Percentiles rank a stretch among this genome's conserved stretches.
Evolutionary conservation across 352 stramenopile species (phyloP).

Genomic region (Phytophthora brassicae): DNA sequence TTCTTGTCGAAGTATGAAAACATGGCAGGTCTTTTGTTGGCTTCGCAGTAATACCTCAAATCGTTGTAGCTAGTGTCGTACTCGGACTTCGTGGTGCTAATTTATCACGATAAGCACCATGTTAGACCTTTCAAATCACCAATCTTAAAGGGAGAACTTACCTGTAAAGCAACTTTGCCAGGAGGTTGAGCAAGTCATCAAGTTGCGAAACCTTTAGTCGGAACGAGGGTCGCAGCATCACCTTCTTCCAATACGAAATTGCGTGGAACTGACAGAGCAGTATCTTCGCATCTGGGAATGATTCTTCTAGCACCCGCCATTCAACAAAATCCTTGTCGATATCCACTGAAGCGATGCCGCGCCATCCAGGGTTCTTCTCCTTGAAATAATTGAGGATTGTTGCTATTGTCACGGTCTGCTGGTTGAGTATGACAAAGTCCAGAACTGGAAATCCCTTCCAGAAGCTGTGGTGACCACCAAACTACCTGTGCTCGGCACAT

Average conservation of each 20-base stretch:
- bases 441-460: slow-evolving; percentile 21
- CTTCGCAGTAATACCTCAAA: slow-evolving; percentile 1
- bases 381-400: slow-evolving; percentile 23
- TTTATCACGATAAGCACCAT: neutral
- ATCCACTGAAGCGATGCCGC: neutral
- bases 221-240: slow-evolving; percentile 1
- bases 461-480: slow-evolving; percentile 15
- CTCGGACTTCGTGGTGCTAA: neutral
- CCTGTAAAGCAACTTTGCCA: slow-evolving; percentile 19
- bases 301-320: slow-evolving; percentile 11
- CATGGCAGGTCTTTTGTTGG: neutral
- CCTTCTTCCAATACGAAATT: slow-evolving; percentile 3
- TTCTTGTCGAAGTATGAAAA: slow-evolving; percentile 21
- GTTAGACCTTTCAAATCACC: neutral
- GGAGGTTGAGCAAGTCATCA: neutral
- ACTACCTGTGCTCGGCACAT: slow-evolving; percentile 4
- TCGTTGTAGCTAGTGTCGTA: neutral
- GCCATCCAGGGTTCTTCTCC: slow-evolving; percentile 12
- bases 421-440: slow-evolving; percentile 21
- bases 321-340: slow-evolving; percentile 30
- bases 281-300: neutral
- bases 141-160: neutral
- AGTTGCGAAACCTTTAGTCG: slow-evolving; percentile 11
- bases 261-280: slow-evolving; percentile 1
- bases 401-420: slow-evolving; percentile 19